Evolutionary conservation across 768 basidiomycete genomes (phyloP).

Genomic region (Chalciporus piperatus): DNA sequence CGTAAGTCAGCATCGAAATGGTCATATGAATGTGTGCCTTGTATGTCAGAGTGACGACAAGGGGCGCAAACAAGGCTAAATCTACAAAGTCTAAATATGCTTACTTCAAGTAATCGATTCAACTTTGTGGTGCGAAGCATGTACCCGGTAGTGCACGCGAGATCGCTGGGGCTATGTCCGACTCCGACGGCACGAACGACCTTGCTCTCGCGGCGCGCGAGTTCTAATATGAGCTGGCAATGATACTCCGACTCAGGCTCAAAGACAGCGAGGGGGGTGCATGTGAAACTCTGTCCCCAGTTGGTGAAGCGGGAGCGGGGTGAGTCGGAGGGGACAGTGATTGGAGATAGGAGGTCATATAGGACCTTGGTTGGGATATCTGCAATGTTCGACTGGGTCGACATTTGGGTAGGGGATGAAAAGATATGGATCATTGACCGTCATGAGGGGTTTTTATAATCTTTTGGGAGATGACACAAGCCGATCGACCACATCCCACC

Average conservation of each 20-base stretch:
- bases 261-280: conserved; percentile 68
- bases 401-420: conserved; percentile 24
- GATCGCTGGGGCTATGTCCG: conserved; percentile 91
- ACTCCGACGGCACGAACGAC: conserved; percentile 81
- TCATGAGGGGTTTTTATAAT: conserved; percentile 26
- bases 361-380: conserved; percentile 47
- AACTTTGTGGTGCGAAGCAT: conserved; percentile 80
- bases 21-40: neutral
- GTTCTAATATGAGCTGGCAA: conserved; percentile 73
- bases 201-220: conserved; percentile 70
- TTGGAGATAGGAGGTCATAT: conserved; percentile 50
- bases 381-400: conserved; percentile 14
- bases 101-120: conserved; percentile 73
- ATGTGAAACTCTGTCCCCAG: conserved; percentile 83
- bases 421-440: conserved; percentile 29
- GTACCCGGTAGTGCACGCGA: conserved; percentile 85
- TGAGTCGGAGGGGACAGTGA: conserved; percentile 45
- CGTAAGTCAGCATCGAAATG: conserved; percentile 1
- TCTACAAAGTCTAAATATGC: conserved; percentile 29
- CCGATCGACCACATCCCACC: conserved; percentile 27
- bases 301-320: conserved; percentile 61
- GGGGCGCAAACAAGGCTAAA: conserved; percentile 14
- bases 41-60: neutral
- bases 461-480: conserved; percentile 23
- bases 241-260: conserved; percentile 68